Base-by-base conservation (phyloP, 257 asterid species). In the Solanum clarkiae region DNA sequence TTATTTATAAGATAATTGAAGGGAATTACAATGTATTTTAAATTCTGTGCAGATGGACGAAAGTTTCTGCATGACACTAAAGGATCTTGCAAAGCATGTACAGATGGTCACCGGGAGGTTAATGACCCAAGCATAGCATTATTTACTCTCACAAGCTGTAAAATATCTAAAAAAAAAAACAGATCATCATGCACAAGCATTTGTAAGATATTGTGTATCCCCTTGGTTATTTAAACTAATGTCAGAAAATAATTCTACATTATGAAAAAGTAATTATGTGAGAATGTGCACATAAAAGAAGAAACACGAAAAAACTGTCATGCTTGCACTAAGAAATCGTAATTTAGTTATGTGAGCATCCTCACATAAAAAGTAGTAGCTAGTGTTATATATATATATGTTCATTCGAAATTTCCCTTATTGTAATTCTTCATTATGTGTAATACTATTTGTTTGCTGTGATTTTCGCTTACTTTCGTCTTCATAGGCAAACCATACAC, bases 41-140 rank as follows among this genome's bases (percentile, higher is more conserved):
- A 26, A 36, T 15, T 55, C 56, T 5, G 29, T 24, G 60, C 75
- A 82, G 85, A 82, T 62, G 85, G 85, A 44, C 0, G 85, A 82
- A 5, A 82, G 57, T 82, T 82, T 82, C 60, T 82, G 85, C 77
- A 82, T 82, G 85, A 62, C 62, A 42, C 85, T 66, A 29, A 82
- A 62, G 16, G 85, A 62, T 82, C 0, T 82, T 16, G 77, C 20
- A 12, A 82, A 82, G 26, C 77, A 82, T 62, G 45, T 82, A 1
- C 77, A 57, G 49, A n/a, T 45, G 45, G 57, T 82, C 17, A 82
- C 85, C 5, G 75, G 20, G 40, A 81, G 85, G 60, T 8, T 82
- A 3, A 60, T 82, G 85, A 62, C 16, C 82, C 82, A 77, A 77
- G 47, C 62, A 24, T 51, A 51, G 15, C 14, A 12, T 17, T 42